These are phyloP conservation scores for Cyclotella cryptica DNA, from an alignment of 108 stramenopile species.

Conservation along the genomic window DNA sequence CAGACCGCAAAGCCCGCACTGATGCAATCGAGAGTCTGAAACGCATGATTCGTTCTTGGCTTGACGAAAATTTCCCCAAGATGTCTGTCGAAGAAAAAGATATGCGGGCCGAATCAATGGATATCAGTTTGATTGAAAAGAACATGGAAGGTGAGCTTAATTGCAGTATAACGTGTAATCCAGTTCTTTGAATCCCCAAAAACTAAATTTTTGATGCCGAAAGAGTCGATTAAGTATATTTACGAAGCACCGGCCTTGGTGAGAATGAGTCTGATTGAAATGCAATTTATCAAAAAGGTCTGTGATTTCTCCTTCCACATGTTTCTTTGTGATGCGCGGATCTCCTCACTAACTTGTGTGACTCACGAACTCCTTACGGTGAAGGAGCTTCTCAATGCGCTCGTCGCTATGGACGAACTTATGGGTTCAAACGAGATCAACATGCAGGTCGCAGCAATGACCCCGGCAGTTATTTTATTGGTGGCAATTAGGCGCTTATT, in stretches of 20 bases:
- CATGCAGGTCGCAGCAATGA: slow-evolving; percentile 86
- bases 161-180: not conserved
- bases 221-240: slow-evolving; percentile 78
- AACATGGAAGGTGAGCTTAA: slow-evolving; percentile 58
- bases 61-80: slow-evolving; percentile 85
- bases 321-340: not conserved
- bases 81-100: slow-evolving; percentile 67
- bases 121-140: slow-evolving; percentile 82
- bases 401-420: slow-evolving; percentile 90
- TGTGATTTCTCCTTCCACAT: not conserved
- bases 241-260: slow-evolving; percentile 82
- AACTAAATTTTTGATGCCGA: not conserved
- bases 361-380: not conserved
- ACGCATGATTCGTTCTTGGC: slow-evolving; percentile 89
- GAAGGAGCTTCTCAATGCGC: slow-evolving; percentile 87
- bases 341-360: not conserved
- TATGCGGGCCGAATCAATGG: slow-evolving; percentile 72
- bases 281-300: slow-evolving; percentile 93
- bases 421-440: slow-evolving; percentile 90
- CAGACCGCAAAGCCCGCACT: slow-evolving; percentile 76
- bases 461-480: slow-evolving; percentile 78
- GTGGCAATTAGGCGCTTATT: slow-evolving; percentile 58
- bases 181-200: not conserved
- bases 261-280: slow-evolving; percentile 89
- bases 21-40: slow-evolving; percentile 76